A percentile compares a stretch with the other conserved stretches of the same genome.
phyloP scores from a whole-genome alignment of 495 filamentous ascomycete genomes.

The Chaetomidium leptoderma region DNA sequence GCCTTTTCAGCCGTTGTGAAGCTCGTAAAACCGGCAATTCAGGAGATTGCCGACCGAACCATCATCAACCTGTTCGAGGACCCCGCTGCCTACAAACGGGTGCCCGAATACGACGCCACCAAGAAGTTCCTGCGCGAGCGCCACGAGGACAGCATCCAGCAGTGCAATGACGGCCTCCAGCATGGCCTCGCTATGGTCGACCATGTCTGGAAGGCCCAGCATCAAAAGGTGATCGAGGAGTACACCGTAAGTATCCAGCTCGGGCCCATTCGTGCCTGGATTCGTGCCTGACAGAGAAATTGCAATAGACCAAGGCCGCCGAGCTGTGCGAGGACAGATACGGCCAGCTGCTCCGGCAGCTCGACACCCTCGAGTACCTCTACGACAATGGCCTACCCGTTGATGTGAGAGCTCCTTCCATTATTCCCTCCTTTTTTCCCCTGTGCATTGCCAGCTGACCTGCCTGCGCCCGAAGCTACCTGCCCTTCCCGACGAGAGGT shows the following conservation, averaged over 20 bases:
- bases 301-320: conserved; percentile 26
- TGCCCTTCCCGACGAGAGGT: conserved; percentile 28
- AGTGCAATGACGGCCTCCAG: conserved; percentile 18
- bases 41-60: conserved; percentile 41
- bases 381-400: conserved; percentile 33
- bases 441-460: conserved; percentile 10
- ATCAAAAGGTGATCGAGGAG: conserved; percentile 10
- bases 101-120: conserved; percentile 29
- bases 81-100: conserved; percentile 31
- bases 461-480: conserved; percentile 27
- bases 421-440: background rate
- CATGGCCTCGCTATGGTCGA: conserved; percentile 19
- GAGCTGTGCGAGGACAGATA: conserved; percentile 36
- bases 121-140: conserved; percentile 32
- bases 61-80: conserved; percentile 35
- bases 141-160: conserved; percentile 24
- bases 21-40: conserved; percentile 39
- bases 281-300: background rate
- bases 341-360: conserved; percentile 32
- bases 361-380: conserved; percentile 36
- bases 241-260: conserved; percentile 19
- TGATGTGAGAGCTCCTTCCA: conserved; percentile 47
- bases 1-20: conserved; percentile 36
- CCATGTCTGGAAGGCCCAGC: conserved; percentile 21
- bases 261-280: no score